phyloP scores from a whole-genome alignment of 495 filamentous ascomycete genomes.

The Penicillium antarcticum region DNA sequence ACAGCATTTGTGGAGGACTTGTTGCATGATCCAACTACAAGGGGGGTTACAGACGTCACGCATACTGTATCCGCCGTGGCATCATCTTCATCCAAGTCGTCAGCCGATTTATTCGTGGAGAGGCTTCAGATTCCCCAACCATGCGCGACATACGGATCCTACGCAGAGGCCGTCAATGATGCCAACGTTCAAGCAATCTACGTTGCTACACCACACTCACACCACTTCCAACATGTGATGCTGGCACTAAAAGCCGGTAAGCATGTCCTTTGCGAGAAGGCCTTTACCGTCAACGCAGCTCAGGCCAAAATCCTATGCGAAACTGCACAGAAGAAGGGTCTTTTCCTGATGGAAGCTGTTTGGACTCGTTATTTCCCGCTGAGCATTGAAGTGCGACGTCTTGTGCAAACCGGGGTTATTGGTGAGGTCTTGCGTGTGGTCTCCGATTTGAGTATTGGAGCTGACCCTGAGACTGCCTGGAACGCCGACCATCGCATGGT shows the following conservation, averaged over 20 bases:
- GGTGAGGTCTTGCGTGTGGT: conserved; percentile 74
- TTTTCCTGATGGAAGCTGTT: conserved; percentile 95
- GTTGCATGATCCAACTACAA: background rate
- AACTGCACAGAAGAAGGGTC: conserved; percentile 68
- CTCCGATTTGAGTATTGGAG: conserved; percentile 62
- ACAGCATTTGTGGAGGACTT: conserved; percentile 1
- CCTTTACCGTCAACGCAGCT: conserved; percentile 83
- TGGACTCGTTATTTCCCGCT: conserved; percentile 94
- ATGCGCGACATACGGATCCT: background rate
- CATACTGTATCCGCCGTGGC: background rate
- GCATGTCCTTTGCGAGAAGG: conserved; percentile 89
- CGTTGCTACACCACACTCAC: conserved; percentile 90
- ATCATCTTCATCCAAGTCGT: background rate
- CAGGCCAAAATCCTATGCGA: conserved; percentile 74
- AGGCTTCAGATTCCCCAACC: background rate
- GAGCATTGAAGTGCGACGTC: conserved; percentile 67
- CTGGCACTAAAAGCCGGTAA: conserved; percentile 80
- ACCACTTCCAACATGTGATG: conserved; percentile 91
- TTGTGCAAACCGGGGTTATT: conserved; percentile 66
- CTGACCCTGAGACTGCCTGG: conserved; percentile 50
- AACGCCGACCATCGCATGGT: conserved; percentile 72
- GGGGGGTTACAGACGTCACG: conserved; percentile 1
- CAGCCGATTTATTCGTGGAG: conserved; percentile 2
- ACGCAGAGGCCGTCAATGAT: conserved; percentile 37
- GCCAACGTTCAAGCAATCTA: conserved; percentile 86